Conservation (phyloP, 1,139 yeast genomes). For the Sugiyamaella xylanicola region DNA sequence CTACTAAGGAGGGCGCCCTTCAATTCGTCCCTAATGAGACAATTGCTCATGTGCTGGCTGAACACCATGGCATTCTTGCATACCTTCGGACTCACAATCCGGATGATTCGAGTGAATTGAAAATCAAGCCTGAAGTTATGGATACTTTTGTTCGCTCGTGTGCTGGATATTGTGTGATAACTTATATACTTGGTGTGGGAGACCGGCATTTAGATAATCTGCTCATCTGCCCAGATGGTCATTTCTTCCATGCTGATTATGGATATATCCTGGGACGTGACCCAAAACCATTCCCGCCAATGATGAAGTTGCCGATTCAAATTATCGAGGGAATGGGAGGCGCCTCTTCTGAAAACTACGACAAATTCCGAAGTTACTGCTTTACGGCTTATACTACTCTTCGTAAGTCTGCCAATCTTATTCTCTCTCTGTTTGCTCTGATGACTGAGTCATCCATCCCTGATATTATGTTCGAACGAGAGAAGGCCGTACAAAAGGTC, state of each 20-base stretch:
- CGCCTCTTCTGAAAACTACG: constrained; percentile 76
- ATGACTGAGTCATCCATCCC: constrained; percentile 96
- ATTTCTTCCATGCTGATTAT: constrained; percentile 95
- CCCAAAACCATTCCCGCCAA: constrained; percentile 97
- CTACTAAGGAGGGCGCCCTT: constrained; percentile 86
- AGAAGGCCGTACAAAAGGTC: constrained; percentile 77
- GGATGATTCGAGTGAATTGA: constrained; percentile 54
- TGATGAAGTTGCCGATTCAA: constrained; percentile 96
- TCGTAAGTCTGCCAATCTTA: constrained; percentile 85
- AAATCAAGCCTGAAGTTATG: constrained; percentile 77
- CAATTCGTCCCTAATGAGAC: constrained; percentile 94
- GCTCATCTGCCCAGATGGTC: constrained; percentile 68
- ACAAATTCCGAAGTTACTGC: constrained; percentile 86
- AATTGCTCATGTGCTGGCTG: constrained; percentile 73
- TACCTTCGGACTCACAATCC: constrained; percentile 70
- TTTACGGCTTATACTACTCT: constrained; percentile 91
- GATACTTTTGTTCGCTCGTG: constrained; percentile 94
- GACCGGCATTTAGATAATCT: constrained; percentile 94
- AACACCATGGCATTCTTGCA: constrained; percentile 69
- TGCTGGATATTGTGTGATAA: constrained; percentile 97
- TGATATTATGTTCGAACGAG: constrained; percentile 73
- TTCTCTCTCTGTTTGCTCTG: constrained; percentile 84
- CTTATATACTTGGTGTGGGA: constrained; percentile 93
- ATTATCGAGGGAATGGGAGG: constrained; percentile 99
- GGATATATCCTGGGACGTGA: constrained; percentile 96